Conservation (phyloP, 805 yeast genomes). For the Candida saitoana region DNA sequence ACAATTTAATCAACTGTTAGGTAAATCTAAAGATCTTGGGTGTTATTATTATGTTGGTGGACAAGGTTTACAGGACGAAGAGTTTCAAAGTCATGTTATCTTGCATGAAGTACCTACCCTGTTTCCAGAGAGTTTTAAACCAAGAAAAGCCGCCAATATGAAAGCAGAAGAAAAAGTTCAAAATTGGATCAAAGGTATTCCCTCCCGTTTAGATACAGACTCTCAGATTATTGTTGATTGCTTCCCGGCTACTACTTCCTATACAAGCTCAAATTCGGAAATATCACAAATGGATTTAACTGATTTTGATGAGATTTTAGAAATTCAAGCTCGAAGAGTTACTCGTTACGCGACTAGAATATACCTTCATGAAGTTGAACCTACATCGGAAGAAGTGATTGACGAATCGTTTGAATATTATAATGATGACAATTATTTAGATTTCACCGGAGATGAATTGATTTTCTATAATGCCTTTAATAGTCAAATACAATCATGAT, state of each 20-base stretch:
- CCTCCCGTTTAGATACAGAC: constrained; percentile 33
- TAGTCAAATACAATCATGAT: constrained; percentile 1
- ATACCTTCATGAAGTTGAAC: constrained; percentile 34
- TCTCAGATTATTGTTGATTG: constrained; percentile 32
- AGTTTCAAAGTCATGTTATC: background rate
- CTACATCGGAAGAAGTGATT: constrained; percentile 19
- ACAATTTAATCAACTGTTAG: background rate
- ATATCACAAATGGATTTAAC: constrained; percentile 12
- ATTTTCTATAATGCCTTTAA: background rate
- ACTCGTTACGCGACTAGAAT: constrained; percentile 41
- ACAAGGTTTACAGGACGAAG: background rate
- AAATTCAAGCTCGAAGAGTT: constrained; percentile 50
- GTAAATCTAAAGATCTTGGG: background rate
- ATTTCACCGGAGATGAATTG: constrained; percentile 23
- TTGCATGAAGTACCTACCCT: background rate
- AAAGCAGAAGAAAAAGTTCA: constrained; percentile 60
- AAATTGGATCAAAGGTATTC: constrained; percentile 60
- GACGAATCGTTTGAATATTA: constrained; percentile 12
- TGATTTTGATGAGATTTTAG: constrained; percentile 37
- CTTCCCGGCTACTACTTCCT: constrained; percentile 44
- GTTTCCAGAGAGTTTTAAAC: constrained; percentile 44
- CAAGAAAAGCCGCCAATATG: constrained; percentile 62
- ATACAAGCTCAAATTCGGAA: constrained; percentile 18
- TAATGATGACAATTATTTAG: constrained; percentile 27
- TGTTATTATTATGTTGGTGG: background rate